Conservation (phyloP, 768 basidiomycete genomes). For the Infundibulicybe gibba region DNA sequence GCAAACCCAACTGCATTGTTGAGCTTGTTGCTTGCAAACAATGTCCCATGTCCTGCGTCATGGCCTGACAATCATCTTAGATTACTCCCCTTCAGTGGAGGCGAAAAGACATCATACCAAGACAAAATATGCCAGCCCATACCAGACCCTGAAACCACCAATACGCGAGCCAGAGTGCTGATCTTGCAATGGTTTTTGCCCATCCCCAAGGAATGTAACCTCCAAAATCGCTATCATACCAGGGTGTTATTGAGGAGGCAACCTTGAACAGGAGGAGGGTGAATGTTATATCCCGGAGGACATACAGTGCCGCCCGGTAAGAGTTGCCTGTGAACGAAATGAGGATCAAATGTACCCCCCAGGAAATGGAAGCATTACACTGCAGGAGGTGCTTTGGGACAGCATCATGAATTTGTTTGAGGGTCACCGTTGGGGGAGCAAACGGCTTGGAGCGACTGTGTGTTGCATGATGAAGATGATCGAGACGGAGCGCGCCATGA, state of each 20-base stretch:
- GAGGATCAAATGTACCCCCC: background rate
- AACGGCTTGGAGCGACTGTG: conserved; percentile 50
- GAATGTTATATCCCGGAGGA: conserved; percentile 41
- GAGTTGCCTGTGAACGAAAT: conserved; percentile 27
- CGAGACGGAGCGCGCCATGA: background rate
- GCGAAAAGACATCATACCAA: conserved; percentile 28
- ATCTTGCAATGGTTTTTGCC: conserved; percentile 25
- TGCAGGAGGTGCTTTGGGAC: conserved; percentile 51
- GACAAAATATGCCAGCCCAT: conserved; percentile 48
- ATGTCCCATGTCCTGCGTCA: conserved; percentile 41
- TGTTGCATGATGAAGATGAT: conserved; percentile 26
- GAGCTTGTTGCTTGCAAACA: conserved; percentile 28
- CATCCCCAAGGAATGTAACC: conserved; percentile 28
- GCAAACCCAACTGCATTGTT: conserved; percentile 48
- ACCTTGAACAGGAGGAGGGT: conserved; percentile 38
- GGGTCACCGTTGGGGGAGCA: conserved; percentile 41
- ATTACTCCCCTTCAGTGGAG: background rate
- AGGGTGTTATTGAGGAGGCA: conserved; percentile 38
- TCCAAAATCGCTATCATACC: conserved; percentile 34
- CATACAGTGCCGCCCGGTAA: conserved; percentile 34
- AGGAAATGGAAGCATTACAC: conserved; percentile 21
- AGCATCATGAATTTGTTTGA: conserved; percentile 53
- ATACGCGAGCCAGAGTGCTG: conserved; percentile 40
- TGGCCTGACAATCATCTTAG: conserved; percentile 26
- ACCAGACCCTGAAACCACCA: conserved; percentile 51